A percentile compares a stretch with the other conserved stretches of the same genome.
phyloP scores from a whole-genome alignment of 495 filamentous ascomycete species.

The Bombardia bombarda region DNA sequence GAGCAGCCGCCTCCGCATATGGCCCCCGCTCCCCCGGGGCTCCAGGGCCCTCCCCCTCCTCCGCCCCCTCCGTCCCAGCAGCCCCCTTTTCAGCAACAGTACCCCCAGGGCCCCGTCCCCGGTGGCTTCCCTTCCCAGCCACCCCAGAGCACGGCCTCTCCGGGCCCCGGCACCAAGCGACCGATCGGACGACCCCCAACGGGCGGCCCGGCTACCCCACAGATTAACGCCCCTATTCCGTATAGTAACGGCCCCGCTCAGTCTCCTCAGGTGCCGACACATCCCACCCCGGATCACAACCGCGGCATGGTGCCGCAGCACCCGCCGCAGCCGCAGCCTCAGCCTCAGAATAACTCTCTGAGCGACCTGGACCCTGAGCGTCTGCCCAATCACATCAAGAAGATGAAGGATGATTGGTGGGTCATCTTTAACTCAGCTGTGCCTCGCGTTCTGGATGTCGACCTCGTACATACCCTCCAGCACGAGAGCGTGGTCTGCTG shows the following conservation, averaged over 20 bases:
- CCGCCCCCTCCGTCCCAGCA: conserved; percentile 46
- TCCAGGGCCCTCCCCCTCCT: conserved; percentile 54
- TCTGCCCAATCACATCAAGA: conserved; percentile 74
- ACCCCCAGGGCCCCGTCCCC: conserved; percentile 41
- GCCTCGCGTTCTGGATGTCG: conserved; percentile 75
- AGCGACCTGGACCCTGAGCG: conserved; percentile 82
- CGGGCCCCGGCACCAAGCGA: conserved; percentile 65
- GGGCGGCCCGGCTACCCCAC: conserved; percentile 77
- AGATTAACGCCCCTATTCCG: conserved; percentile 73
- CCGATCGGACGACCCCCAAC: conserved; percentile 48
- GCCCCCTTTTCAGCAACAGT: conserved; percentile 41
- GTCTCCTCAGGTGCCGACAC: conserved; percentile 74
- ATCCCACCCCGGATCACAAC: conserved; percentile 60
- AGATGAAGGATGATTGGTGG: conserved; percentile 78
- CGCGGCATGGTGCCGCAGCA: conserved; percentile 24
- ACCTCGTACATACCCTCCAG: conserved; percentile 74
- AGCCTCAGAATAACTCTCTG: conserved; percentile 61
- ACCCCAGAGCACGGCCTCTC: conserved; percentile 79
- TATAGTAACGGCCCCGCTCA: conserved; percentile 74
- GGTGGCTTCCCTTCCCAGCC: conserved; percentile 52
- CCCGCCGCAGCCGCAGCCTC: conserved; percentile 32
- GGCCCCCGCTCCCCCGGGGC: conserved; percentile 56
- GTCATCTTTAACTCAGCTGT: conserved; percentile 83
- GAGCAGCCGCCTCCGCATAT: conserved; percentile 44
- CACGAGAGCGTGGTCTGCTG: conserved; percentile 91